Evolutionary conservation across 495 filamentous ascomycete genomes (phyloP).

Genomic region (Hypoxylon subgilvum): DNA sequence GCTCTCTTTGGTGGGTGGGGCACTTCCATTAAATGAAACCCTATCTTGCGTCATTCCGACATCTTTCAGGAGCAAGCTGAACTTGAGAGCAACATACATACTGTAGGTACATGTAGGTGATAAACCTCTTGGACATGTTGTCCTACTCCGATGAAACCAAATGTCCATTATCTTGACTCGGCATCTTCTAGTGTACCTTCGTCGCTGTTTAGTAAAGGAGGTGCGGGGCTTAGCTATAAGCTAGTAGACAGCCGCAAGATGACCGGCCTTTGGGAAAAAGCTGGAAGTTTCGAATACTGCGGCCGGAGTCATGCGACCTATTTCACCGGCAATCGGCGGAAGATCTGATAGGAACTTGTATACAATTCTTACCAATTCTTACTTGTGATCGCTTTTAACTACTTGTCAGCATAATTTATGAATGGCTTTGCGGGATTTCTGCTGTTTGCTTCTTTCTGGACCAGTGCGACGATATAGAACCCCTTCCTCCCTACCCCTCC

Average conservation of each 20-base stretch:
- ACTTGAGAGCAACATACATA: neutral
- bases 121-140: neutral
- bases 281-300: too few relatives aligned
- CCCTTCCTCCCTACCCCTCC: neutral
- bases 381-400: neutral
- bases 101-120: too few relatives aligned
- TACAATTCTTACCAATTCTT: neutral
- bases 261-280: neutral
- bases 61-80: neutral
- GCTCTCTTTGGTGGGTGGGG: conserved; percentile 32
- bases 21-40: conserved; percentile 12
- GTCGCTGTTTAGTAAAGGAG: too few relatives aligned
- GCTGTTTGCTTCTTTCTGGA: neutral
- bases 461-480: neutral
- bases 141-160: neutral
- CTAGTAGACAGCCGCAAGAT: neutral
- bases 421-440: neutral
- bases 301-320: neutral
- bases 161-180: too few relatives aligned
- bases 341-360: neutral
- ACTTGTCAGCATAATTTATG: neutral
- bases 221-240: neutral
- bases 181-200: too few relatives aligned
- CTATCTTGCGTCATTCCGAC: conserved; percentile 6
- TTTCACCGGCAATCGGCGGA: neutral